Percentiles rank a stretch among this genome's conserved stretches.
Conservation (phyloP, 164 flowering plant species). For the Liriodendron chinense region DNA sequence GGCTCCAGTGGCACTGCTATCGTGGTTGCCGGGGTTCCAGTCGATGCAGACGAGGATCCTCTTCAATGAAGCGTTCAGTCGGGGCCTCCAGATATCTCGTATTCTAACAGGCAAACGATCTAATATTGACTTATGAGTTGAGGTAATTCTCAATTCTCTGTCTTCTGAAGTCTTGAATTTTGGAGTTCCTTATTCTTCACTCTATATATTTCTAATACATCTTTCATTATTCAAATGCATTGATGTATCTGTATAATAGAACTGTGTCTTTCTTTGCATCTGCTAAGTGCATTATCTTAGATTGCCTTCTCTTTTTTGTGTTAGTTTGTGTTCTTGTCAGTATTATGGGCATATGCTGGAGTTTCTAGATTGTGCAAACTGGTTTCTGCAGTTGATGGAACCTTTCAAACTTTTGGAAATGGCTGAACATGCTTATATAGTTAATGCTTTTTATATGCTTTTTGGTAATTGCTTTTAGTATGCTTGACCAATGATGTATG, state of each 20-base stretch:
- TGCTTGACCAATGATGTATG: not conserved
- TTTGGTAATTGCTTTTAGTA: no score
- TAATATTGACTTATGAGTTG: conserved; percentile 7
- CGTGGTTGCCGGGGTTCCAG: conserved; percentile 97
- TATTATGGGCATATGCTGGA: not conserved
- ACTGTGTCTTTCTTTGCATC: no score
- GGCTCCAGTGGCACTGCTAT: conserved; percentile 84
- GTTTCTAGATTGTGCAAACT: not conserved
- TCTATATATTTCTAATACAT: not conserved
- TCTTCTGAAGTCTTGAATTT: not conserved
- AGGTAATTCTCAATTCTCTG: not conserved
- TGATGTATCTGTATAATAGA: no score
- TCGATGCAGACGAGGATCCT: conserved; percentile 92
- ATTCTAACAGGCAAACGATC: conserved; percentile 70
- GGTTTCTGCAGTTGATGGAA: not conserved
- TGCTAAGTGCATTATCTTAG: not conserved
- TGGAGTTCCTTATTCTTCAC: not conserved
- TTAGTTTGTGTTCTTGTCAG: not conserved
- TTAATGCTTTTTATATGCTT: not conserved
- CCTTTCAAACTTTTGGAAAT: not conserved
- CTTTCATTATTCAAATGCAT: not conserved
- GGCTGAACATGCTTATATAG: not conserved
- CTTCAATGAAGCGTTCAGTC: conserved; percentile 84
- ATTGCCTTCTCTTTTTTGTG: not conserved
- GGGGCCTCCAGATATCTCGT: conserved; percentile 90